phyloP scores from a whole-genome alignment of 2,329 filamentous ascomycete species.

The Beauveria sp. region DNA sequence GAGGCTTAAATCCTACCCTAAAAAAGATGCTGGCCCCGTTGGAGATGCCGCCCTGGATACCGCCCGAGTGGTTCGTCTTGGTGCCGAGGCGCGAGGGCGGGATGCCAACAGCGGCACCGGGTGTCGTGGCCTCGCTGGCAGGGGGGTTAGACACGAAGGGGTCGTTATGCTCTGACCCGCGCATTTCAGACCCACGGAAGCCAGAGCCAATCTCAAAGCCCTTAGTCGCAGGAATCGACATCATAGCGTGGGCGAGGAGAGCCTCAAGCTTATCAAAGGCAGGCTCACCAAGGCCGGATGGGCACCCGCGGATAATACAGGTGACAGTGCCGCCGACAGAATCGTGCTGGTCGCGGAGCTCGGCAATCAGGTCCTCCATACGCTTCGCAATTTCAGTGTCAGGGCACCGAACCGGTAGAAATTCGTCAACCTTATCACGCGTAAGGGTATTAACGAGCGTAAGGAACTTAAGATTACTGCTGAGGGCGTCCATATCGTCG shows the following conservation, averaged over 20 bases:
- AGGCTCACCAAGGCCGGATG: slow-evolving; percentile 83
- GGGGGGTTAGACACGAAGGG: slow-evolving; percentile 29
- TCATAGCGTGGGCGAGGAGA: slow-evolving; percentile 83
- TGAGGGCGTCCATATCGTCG: slow-evolving; percentile 49
- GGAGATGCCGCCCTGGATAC: slow-evolving; percentile 90
- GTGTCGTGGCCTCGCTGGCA: slow-evolving; percentile 7
- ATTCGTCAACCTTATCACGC: slow-evolving; percentile 70
- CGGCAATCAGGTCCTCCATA: slow-evolving; percentile 75
- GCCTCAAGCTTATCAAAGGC: slow-evolving; percentile 96
- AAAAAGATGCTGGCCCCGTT: slow-evolving; percentile 95
- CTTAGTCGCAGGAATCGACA: slow-evolving; percentile 91
- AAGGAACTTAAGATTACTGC: slow-evolving; percentile 73
- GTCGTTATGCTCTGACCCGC: slow-evolving; percentile 86
- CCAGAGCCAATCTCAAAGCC: slow-evolving; percentile 94
- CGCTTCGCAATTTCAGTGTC: slow-evolving; percentile 50
- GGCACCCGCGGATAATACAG: slow-evolving; percentile 82
- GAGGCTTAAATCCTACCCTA: slow-evolving; percentile 91
- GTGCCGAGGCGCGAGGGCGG: slow-evolving; percentile 63
- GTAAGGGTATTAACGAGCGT: slow-evolving; percentile 64
- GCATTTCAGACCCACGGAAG: slow-evolving; percentile 78
- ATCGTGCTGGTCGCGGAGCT: slow-evolving; percentile 71
- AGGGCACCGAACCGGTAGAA: slow-evolving; percentile 80
- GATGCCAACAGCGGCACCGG: slow-evolving; percentile 26
- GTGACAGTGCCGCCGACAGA: slow-evolving; percentile 93
- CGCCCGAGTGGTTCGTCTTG: slow-evolving; percentile 90